phyloP scores from a whole-genome alignment of 306 rosid species.

The Pyrus betulifolia region DNA sequence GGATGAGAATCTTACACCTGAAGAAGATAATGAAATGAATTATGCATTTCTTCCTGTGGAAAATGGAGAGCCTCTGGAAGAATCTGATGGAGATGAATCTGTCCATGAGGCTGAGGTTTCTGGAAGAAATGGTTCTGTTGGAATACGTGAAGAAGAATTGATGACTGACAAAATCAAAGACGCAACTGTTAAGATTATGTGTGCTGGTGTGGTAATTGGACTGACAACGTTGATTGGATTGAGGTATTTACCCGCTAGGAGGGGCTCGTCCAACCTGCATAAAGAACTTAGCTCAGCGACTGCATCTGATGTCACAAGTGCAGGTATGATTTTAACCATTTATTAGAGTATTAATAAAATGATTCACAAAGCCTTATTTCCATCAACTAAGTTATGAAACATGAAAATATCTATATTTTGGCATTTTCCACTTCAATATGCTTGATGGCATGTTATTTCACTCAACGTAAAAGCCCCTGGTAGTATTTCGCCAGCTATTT shows the following conservation, averaged over 20 bases:
- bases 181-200: conserved; percentile 73
- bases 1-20: conserved; percentile 32
- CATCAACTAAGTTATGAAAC: not conserved
- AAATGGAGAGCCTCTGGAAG: conserved; percentile 34
- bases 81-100: conserved; percentile 32
- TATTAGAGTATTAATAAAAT: not conserved
- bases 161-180: conserved; percentile 62
- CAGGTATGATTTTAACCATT: conserved; percentile 40
- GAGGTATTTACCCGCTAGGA: conserved; percentile 58
- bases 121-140: conserved; percentile 34
- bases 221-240: conserved; percentile 60
- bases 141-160: conserved; percentile 31
- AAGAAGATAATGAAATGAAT: conserved; percentile 38
- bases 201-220: conserved; percentile 88
- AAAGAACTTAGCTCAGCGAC: conserved; percentile 37
- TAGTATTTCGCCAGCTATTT: not conserved
- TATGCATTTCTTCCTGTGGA: conserved; percentile 32
- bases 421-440: not conserved
- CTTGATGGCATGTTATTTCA: not conserved
- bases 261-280: conserved; percentile 26
- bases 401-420: not conserved
- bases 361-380: not conserved
- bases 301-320: conserved; percentile 37
- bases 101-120: conserved; percentile 31
- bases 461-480: not conserved